Evolutionary conservation across 2,329 filamentous ascomycete species (phyloP), one percentile per base, ranked within the genome.

Genomic region (Penicillium sp.): DNA sequence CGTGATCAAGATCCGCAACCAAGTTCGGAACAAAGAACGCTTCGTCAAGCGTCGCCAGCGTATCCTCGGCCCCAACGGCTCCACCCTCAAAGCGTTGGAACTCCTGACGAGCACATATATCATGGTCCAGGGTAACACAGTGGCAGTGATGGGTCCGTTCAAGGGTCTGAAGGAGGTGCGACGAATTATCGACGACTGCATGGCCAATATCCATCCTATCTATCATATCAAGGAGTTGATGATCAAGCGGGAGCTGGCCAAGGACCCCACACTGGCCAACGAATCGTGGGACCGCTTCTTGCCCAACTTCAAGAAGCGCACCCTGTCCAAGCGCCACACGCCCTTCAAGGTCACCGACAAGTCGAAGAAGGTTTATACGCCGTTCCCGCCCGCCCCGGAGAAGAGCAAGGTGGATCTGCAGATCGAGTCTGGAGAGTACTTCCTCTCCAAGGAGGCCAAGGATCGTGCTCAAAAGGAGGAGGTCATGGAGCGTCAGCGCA

Each of bases 351-450:
- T 99, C 69, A 90, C 84, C 49, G 92, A 99, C 79, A 99, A 99
- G 82, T 75, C 79, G 70, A 95, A 93, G 83, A 97, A 96, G 82
- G 75, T 81, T 12, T 99, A 96, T 80, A 99, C 95, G 60, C 93
- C 94, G 9, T 99, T 99, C 85, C 94, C 94, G 45, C 94, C 94
- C 6, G 84, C 91, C 41, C 91, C 92, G 61, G 93, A 99, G 81
- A 96, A 96, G 89, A 96, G 92, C 84, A 99, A 97, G 84, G 84
- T 99, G 65, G 94, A 99, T 75, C 76, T 91, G 74, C 93, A 99
- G 81, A 96, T 99, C 78, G 94, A 99, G 80, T 92, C 85, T 65
- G 93, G 94, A 76, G 93, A 97, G 77, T 99, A 95, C 77, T 97
- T 97, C 74, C 75, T 99, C 69, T 86, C 87, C 68, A 96, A 96